Evolutionary conservation across 116 monocot genomes (phyloP).

Genomic region (Cymodocea nodosa): DNA sequence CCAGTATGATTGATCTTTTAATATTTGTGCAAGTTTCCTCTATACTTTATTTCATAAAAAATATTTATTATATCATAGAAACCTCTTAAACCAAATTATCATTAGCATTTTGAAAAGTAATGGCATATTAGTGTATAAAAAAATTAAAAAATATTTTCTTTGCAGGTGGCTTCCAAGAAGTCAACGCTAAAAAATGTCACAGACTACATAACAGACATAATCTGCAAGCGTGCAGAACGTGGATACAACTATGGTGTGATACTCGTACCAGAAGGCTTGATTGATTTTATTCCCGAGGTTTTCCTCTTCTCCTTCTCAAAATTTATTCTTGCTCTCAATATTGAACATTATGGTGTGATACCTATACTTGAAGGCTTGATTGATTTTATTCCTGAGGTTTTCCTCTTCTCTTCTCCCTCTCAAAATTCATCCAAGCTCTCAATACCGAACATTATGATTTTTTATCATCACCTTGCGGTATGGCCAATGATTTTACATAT

Average conservation of each 20-base stretch:
- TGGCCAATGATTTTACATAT: slow-evolving; percentile 8
- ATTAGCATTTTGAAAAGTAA: too few relatives aligned
- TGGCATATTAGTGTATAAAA: too few relatives aligned
- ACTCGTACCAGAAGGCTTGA: slow-evolving; percentile 95
- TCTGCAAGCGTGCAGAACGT: slow-evolving; percentile 79
- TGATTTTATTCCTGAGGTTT: slow-evolving; percentile 96
- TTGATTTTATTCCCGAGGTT: slow-evolving; percentile 98
- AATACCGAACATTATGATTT: slow-evolving; percentile 93
- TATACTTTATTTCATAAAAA: too few relatives aligned
- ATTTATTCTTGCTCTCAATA: too few relatives aligned
- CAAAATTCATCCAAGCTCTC: too few relatives aligned
- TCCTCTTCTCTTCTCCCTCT: neutral
- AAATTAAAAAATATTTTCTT: too few relatives aligned
- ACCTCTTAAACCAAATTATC: too few relatives aligned
- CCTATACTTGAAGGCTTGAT: slow-evolving; percentile 97
- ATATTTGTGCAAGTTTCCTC: too few relatives aligned
- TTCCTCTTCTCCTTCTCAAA: neutral
- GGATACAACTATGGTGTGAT: slow-evolving; percentile 98
- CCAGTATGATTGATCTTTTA: too few relatives aligned
- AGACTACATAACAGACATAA: slow-evolving; percentile 79
- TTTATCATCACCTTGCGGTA: too few relatives aligned
- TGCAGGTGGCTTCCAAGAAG: slow-evolving; percentile 71
- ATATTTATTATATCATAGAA: too few relatives aligned
- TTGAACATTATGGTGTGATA: slow-evolving; percentile 71
- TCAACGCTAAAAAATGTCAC: slow-evolving; percentile 85